Evolutionary conservation across 139 green algal genomes (phyloP), one percentile per base, ranked within the genome.

Genomic region (Coelastrella sp.): DNA sequence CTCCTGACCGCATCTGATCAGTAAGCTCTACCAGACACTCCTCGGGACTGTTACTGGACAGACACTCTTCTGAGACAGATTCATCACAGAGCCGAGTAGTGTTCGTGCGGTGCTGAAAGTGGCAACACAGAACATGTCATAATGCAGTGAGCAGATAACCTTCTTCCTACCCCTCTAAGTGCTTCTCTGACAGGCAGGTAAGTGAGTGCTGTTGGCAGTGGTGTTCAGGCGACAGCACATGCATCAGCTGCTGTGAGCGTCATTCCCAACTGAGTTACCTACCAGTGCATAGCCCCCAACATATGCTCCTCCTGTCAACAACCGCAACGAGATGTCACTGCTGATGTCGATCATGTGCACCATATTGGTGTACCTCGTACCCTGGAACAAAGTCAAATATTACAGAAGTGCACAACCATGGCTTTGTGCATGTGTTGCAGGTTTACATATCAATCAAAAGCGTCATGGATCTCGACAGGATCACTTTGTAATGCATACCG

Each of bases 51-150:
- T 53, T 30, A 11, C n/a, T 51, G 21, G 5, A 17, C 37, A 76
- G 13, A 37, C 67, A 76, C 8, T 51, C 67, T n/a, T n/a, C 67
- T 35, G 67, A 53, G 4, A 76, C n/a, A 5, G 51, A 27, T 8
- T 76, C 25, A 53, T 53, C 37, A 34, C 67, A 76, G 21, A 76
- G 35, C 25, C 35, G 37, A 6, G 35, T 51, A 23, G 67, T 27
- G n/a, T 76, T 76, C 19, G 37, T 43, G 17, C 67, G 67, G n/a
- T 30, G 25, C 67, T 76, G 67, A 35, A 53, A 19, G 53, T n/a
- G 6, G 21, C 53, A 64, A 64, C 11, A 57, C 45, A 57, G 19
- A 64, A 64, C 48, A 57, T 23, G 48, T 23, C 2, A 57, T 23
- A 57, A 11, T 23, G 17, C 48, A 57, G 17, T 15, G 48, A 57